Conservation (phyloP, 73 alveolate species). For the Halteria grandinella region DNA sequence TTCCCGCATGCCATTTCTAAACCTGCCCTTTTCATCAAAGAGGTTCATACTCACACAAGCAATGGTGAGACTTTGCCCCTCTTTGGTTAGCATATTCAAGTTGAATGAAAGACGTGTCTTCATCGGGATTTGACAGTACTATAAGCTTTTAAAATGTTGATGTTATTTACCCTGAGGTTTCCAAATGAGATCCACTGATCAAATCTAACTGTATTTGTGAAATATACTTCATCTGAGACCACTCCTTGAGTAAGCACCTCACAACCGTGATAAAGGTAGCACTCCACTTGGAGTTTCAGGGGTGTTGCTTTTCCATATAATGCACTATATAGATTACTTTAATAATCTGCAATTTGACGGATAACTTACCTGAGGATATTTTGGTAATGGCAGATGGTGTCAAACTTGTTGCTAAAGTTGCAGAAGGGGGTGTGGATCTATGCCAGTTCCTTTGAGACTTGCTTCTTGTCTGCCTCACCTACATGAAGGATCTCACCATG, state of each 20-base stretch:
- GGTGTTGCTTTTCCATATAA: constrained; percentile 51
- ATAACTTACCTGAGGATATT: constrained; percentile 23
- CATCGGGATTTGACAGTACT: constrained; percentile 68
- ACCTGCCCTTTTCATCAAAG: constrained; percentile 70
- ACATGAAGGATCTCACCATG: constrained; percentile 1
- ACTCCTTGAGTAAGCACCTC: constrained; percentile 44
- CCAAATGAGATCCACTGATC: constrained; percentile 66
- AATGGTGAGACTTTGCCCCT: constrained; percentile 47
- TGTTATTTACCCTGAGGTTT: constrained; percentile 43
- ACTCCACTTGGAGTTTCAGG: constrained; percentile 36
- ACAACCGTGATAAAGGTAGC: constrained; percentile 64
- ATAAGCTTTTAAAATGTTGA: not conserved
- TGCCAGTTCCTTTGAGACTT: constrained; percentile 1
- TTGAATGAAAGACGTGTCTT: constrained; percentile 68
- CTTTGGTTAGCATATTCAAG: constrained; percentile 49
- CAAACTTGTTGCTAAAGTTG: constrained; percentile 44
- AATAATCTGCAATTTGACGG: too few species aligned
- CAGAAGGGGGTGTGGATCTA: constrained; percentile 35
- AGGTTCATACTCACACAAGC: constrained; percentile 65
- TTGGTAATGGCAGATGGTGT: constrained; percentile 26
- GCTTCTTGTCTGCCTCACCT: constrained; percentile 10
- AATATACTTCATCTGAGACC: constrained; percentile 41
- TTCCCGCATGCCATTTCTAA: constrained; percentile 64
- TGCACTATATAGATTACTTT: constrained; percentile 2
- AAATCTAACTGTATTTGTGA: constrained; percentile 42